These are phyloP conservation scores for Senna siamea DNA, from an alignment of 306 rosid species.

Conservation along the genomic window DNA sequence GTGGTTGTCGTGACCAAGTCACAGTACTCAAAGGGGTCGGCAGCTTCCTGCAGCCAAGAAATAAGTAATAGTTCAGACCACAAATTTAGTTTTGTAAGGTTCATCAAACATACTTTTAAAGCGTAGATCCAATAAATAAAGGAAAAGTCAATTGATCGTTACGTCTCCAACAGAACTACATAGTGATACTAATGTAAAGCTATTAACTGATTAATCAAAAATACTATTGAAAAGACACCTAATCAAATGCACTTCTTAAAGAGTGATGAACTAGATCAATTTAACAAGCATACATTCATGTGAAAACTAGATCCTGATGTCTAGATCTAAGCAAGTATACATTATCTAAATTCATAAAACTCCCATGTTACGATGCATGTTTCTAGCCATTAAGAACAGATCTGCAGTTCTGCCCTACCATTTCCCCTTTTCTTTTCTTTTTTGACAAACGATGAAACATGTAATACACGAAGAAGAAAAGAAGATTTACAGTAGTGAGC, in stretches of 20 bases:
- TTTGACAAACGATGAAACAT: neutral
- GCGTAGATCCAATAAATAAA: neutral
- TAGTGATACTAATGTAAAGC: neutral
- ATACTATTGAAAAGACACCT: neutral
- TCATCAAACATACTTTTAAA: neutral
- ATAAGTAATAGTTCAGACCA: neutral
- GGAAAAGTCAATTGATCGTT: neutral
- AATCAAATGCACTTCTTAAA: neutral
- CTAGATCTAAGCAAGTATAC: neutral
- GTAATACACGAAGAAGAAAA: neutral
- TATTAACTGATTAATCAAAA: neutral
- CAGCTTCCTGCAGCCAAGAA: slow-evolving; percentile 67
- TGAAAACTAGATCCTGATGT: neutral
- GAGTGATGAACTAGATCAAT: neutral
- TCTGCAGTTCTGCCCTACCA: neutral
- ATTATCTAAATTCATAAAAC: neutral
- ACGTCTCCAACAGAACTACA: neutral
- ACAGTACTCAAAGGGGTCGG: slow-evolving; percentile 81
- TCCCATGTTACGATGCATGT: neutral
- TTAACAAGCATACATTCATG: neutral
- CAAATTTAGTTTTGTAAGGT: neutral
- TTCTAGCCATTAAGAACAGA: neutral
- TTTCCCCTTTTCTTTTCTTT: neutral
- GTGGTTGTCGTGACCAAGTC: slow-evolving; percentile 93
- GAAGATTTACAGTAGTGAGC: neutral